phyloP scores from a whole-genome alignment of 2,329 filamentous ascomycete genomes.

The Arthrinium phaeospermum region DNA sequence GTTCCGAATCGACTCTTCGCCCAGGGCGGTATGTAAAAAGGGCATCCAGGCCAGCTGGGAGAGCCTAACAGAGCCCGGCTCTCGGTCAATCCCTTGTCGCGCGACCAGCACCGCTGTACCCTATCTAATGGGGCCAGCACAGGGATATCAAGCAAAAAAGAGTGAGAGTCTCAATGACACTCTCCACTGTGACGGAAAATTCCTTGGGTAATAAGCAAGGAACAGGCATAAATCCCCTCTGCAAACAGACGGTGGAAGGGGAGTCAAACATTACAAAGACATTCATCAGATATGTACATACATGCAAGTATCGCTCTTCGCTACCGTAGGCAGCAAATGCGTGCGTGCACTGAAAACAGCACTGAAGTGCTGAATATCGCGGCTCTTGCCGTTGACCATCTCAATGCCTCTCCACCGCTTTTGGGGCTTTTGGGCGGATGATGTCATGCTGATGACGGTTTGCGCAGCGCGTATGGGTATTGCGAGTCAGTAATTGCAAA shows the following conservation, averaged over 20 bases:
- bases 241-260: not conserved
- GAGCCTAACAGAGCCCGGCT: not conserved
- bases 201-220: not conserved
- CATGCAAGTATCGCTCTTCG: not conserved
- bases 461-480: not conserved
- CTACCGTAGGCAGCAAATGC: not conserved
- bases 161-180: not conserved
- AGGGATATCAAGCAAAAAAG: not conserved
- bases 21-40: not conserved
- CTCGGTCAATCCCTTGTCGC: not conserved
- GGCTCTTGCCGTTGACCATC: not conserved
- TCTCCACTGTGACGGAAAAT: constrained; percentile 1
- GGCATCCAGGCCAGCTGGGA: not conserved
- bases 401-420: not conserved
- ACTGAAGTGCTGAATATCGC: constrained; percentile 1
- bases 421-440: not conserved
- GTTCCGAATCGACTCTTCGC: not conserved
- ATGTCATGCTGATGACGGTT: not conserved
- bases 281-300: not conserved
- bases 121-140: not conserved
- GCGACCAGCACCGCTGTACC: not conserved
- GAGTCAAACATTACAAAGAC: not conserved
- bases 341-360: not conserved
- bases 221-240: not conserved
- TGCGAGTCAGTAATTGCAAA: constrained; percentile 14